These are phyloP conservation scores for Calonectria pauciramosa DNA, from an alignment of 2,329 filamentous ascomycete genomes.

Conservation along the genomic window DNA sequence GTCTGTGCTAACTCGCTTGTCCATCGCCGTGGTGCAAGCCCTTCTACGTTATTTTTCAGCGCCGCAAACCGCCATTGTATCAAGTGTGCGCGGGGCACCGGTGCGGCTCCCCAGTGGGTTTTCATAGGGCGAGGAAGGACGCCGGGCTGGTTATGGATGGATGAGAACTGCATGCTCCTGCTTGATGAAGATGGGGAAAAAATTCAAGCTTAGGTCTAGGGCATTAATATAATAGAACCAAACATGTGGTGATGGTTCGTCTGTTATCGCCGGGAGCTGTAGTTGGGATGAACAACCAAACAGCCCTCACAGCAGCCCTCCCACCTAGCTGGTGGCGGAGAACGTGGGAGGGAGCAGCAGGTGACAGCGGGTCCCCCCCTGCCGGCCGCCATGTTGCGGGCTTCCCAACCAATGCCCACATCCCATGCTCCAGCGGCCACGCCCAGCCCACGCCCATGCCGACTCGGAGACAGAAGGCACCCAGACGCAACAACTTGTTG, in stretches of 20 bases:
- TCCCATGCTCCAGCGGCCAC: slow-evolving; percentile 5
- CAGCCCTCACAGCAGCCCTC: background rate
- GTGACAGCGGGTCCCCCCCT: slow-evolving; percentile 15
- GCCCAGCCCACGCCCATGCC: slow-evolving; percentile 1
- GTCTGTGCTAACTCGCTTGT: slow-evolving; percentile 6
- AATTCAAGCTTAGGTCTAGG: background rate
- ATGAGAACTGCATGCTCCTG: background rate
- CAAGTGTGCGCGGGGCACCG: slow-evolving; percentile 13
- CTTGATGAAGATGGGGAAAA: background rate
- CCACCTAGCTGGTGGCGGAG: background rate
- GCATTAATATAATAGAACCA: background rate
- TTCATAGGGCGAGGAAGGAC: background rate
- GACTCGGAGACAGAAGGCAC: slow-evolving; percentile 10
- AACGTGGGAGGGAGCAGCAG: slow-evolving; percentile 17
- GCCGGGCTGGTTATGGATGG: background rate
- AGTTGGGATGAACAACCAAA: slow-evolving; percentile 14
- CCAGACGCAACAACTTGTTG: background rate
- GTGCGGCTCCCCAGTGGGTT: background rate
- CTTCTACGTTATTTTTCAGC: slow-evolving; percentile 4
- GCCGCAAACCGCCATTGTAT: slow-evolving; percentile 3
- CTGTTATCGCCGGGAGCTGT: background rate
- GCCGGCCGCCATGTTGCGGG: slow-evolving; percentile 4
- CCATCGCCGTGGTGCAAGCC: background rate
- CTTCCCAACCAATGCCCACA: slow-evolving; percentile 15
- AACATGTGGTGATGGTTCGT: background rate